Evolutionary conservation across 495 filamentous ascomycete genomes (phyloP).

Genomic region (Apodospora peruviana): DNA sequence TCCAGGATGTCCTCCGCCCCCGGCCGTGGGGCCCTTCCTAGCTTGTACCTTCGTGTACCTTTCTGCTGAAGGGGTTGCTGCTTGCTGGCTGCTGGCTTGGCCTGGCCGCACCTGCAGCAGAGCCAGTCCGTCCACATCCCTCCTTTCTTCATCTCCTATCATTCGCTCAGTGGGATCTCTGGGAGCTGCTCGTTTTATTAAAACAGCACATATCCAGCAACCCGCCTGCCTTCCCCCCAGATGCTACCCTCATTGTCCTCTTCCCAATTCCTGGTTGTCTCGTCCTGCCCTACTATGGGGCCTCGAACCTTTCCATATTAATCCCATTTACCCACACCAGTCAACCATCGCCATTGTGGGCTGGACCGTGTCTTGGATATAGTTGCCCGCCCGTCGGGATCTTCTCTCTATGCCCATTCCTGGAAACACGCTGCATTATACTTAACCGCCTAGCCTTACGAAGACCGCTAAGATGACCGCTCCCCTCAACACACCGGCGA

Average conservation of each 20-base stretch:
- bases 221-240: conserved; percentile 2
- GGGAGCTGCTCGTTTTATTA: conserved; percentile 8
- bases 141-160: background rate
- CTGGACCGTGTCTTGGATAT: conserved; percentile 30
- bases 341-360: conserved; percentile 31
- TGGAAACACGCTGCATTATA: conserved; percentile 8
- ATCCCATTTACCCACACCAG: conserved; percentile 42
- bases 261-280: conserved; percentile 18
- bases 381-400: conserved; percentile 26
- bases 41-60: conserved; percentile 21
- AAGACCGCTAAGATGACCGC: conserved; percentile 31
- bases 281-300: conserved; percentile 23
- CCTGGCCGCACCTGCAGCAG: conserved; percentile 5
- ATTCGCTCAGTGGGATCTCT: background rate
- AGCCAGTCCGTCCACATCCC: conserved; percentile 2
- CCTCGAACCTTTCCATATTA: conserved; percentile 38
- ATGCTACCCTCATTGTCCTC: conserved; percentile 4
- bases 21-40: conserved; percentile 13
- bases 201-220: conserved; percentile 3
- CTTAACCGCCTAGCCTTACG: conserved; percentile 6
- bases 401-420: conserved; percentile 20
- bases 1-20: conserved; percentile 18
- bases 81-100: background rate
- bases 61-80: conserved; percentile 3
- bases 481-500: conserved; percentile 35